Evolutionary conservation across 768 basidiomycete species (phyloP).

Genomic region (Exsudoporus frostii): DNA sequence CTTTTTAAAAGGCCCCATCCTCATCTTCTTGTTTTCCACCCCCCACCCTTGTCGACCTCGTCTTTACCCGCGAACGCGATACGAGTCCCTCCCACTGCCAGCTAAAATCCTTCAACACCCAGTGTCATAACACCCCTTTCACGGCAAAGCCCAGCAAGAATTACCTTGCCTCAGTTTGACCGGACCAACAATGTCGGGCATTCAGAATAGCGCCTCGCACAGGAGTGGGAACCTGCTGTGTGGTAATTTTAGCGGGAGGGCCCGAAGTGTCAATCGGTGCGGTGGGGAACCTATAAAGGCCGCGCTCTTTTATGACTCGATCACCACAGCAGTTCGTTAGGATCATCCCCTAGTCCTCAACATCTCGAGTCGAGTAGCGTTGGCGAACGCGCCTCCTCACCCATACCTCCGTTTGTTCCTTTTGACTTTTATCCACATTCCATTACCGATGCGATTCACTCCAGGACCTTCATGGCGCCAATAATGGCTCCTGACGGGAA

Average conservation of each 20-base stretch:
- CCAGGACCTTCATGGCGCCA: slow-evolving; percentile 7
- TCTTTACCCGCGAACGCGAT: not conserved
- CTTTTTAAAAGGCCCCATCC: slow-evolving; percentile 10
- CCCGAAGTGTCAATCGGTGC: slow-evolving; percentile 8
- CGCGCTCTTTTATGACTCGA: slow-evolving; percentile 1
- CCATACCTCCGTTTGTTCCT: slow-evolving; percentile 7
- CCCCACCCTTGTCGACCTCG: not conserved
- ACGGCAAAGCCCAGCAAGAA: not conserved
- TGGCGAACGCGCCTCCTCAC: not conserved
- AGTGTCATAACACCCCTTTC: not conserved
- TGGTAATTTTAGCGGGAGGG: not conserved
- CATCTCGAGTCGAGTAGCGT: not conserved
- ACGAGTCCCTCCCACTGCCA: not conserved
- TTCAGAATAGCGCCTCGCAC: slow-evolving; percentile 17
- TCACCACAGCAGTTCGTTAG: slow-evolving; percentile 7
- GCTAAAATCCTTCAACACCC: not conserved
- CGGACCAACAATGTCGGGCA: slow-evolving; percentile 1
- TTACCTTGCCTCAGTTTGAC: not conserved
- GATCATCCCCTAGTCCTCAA: not conserved
- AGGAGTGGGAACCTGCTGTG: slow-evolving; percentile 22
- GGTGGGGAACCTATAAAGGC: slow-evolving; percentile 15
- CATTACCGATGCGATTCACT: not conserved
- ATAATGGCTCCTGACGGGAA: not conserved
- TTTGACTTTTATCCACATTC: not conserved
- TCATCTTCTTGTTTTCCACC: not conserved